Evolutionary conservation across 1,284 basidiomycete genomes (phyloP), one percentile per base, ranked within the genome.

Genomic region (Pyrrhoderma noxium): DNA sequence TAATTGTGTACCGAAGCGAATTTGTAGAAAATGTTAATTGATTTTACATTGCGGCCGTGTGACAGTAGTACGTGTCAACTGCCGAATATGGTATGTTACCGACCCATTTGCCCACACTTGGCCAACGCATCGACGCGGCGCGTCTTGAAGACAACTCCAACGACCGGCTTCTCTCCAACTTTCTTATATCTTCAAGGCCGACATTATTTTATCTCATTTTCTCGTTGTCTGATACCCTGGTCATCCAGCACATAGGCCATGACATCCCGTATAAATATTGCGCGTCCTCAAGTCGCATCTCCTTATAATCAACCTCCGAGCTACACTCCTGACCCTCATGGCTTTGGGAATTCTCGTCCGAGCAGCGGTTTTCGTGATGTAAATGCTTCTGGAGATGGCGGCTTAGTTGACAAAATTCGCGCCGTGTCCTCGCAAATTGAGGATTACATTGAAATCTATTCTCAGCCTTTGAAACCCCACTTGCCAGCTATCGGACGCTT

Each of bases 401-500:
- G 88, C 67, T 81, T 90, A 1, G 61, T 95, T 56, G 89, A 91
- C 65, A 89, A 91, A 70, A 70, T 96, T 56, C 82, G 89, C 60
- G 77, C 78, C 9, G 75, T 84, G 61, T 85, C 85, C 62, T 80
- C 79, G 65, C 80, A 85, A 67, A 78, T 92, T 54, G 96, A 99
- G 72, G 96, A 99, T 70, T 73, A 84, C 58, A 80, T 97, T 64
- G 96, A 98, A 67, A 84, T 88, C 58, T 88, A 90, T 70, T 85
- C 93, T 5, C 93, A 97, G 65, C 95, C 96, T 25, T 76, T 98
- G 70, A 87, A 89, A 67, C 96, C 96, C 47, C 87, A 95, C 67
- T 77, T 99, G 61, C 95, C 96, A 25, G 86, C 92, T 46, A 85
- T 98, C 65, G 96, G 93, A 56, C 81, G 96, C 59, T 98, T 98